A percentile compares a stretch with the other conserved stretches of the same genome.
Conservation (phyloP, 306 rosid species). For the Sophora flavescens region DNA sequence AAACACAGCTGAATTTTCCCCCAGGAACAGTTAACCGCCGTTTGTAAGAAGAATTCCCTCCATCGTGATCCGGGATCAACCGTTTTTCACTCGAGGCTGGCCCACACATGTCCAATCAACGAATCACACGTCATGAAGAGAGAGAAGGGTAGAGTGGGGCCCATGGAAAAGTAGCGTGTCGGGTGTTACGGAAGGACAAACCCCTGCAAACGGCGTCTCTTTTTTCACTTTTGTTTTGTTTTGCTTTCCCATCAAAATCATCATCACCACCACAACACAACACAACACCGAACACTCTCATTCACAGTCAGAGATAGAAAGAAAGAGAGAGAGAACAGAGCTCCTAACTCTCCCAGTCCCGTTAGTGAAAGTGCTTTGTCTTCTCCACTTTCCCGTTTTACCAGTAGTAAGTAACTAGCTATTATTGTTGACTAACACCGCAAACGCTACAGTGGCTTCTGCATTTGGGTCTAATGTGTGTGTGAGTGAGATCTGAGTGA, state of each 20-base stretch:
- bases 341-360: not conserved
- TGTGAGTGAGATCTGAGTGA: constrained; percentile 28
- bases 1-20: not conserved
- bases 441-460: not conserved
- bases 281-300: constrained; percentile 37
- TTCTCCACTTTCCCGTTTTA: not conserved
- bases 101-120: not conserved
- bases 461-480: constrained; percentile 35
- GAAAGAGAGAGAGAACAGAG: not conserved
- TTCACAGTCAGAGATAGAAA: too few relatives aligned
- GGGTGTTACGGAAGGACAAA: constrained; percentile 68
- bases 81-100: constrained; percentile 24
- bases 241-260: constrained; percentile 38
- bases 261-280: constrained; percentile 44
- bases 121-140: constrained; percentile 18
- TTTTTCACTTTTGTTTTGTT: constrained; percentile 50
- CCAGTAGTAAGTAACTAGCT: not conserved
- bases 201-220: constrained; percentile 77
- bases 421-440: too few relatives aligned
- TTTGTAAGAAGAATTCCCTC: constrained; percentile 48
- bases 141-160: constrained; percentile 46
- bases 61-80: constrained; percentile 34
- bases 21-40: constrained; percentile 57
- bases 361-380: not conserved
- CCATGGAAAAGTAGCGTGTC: constrained; percentile 59